Conservation (phyloP, 257 asterid species). For the Osmanthus fragrans region DNA sequence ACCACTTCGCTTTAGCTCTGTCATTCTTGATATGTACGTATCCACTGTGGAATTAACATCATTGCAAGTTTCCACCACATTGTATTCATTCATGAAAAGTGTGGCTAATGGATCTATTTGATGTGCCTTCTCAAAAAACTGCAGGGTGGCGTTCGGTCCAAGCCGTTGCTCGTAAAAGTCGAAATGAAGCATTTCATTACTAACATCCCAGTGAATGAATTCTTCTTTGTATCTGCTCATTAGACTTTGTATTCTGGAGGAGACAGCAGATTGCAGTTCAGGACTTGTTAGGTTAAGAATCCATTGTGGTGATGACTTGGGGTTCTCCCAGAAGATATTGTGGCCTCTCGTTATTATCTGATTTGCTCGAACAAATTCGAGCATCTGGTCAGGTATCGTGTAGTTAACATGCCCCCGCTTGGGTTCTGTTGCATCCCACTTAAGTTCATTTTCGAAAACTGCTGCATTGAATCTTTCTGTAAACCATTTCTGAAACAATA, state of each 20-base stretch:
- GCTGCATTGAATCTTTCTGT: slow-evolving; percentile 41
- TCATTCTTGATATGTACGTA: slow-evolving; percentile 32
- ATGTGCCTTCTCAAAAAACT: slow-evolving; percentile 39
- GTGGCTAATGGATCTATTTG: slow-evolving; percentile 46
- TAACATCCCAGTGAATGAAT: slow-evolving; percentile 52
- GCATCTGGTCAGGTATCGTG: slow-evolving; percentile 41
- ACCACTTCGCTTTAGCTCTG: slow-evolving; percentile 40
- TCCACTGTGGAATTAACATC: slow-evolving; percentile 51
- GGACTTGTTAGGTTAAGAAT: slow-evolving; percentile 36
- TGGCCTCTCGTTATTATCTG: slow-evolving; percentile 42
- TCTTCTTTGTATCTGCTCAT: slow-evolving; percentile 40
- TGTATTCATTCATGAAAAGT: slow-evolving; percentile 48
- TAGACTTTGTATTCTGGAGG: slow-evolving; percentile 38
- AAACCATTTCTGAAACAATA: slow-evolving; percentile 40
- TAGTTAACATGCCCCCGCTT: slow-evolving; percentile 35
- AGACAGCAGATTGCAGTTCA: slow-evolving; percentile 34
- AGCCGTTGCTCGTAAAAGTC: slow-evolving; percentile 41
- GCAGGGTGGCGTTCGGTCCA: slow-evolving; percentile 41
- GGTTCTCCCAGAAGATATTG: slow-evolving; percentile 51
- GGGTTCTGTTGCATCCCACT: slow-evolving; percentile 47
- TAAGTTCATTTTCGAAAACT: slow-evolving; percentile 46
- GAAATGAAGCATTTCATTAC: slow-evolving; percentile 42
- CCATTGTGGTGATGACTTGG: slow-evolving; percentile 37
- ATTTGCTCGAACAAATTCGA: slow-evolving; percentile 38
- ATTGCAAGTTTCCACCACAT: slow-evolving; percentile 50